Conservation (phyloP, 108 stramenopile species). For the Nitzschia sp. region DNA sequence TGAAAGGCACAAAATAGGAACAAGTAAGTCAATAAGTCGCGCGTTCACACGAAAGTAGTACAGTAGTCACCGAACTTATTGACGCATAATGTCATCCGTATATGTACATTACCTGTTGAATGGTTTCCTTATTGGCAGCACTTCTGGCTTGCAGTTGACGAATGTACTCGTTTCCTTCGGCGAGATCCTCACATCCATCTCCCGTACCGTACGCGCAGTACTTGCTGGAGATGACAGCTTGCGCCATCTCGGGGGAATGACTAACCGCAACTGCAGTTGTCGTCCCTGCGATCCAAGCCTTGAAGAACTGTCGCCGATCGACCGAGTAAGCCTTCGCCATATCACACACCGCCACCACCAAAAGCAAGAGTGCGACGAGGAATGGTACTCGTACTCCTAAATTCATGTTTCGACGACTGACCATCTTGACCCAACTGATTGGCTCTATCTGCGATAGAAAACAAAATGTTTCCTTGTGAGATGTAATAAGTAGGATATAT, state of each 20-base stretch:
- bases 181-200: slow-evolving; percentile 68
- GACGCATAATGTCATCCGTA: not conserved
- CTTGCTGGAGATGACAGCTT: slow-evolving; percentile 50
- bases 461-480: too few relatives aligned
- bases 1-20: not conserved
- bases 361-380: not conserved
- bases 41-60: too few relatives aligned
- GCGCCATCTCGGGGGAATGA: not conserved
- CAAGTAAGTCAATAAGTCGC: not conserved
- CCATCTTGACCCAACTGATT: too few relatives aligned
- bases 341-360: not conserved
- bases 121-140: slow-evolving; percentile 59
- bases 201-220: slow-evolving; percentile 74
- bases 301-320: not conserved
- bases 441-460: too few relatives aligned
- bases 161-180: slow-evolving; percentile 77
- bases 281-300: not conserved
- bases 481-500: too few relatives aligned
- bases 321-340: not conserved
- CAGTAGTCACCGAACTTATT: too few relatives aligned
- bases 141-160: slow-evolving; percentile 62
- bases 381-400: too few relatives aligned
- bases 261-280: not conserved
- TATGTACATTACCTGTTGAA: slow-evolving; percentile 67
- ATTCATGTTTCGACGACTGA: too few relatives aligned